These are phyloP conservation scores for Blastobotrys aristatus DNA, from an alignment of 1,139 yeast genomes.

Conservation along the genomic window DNA sequence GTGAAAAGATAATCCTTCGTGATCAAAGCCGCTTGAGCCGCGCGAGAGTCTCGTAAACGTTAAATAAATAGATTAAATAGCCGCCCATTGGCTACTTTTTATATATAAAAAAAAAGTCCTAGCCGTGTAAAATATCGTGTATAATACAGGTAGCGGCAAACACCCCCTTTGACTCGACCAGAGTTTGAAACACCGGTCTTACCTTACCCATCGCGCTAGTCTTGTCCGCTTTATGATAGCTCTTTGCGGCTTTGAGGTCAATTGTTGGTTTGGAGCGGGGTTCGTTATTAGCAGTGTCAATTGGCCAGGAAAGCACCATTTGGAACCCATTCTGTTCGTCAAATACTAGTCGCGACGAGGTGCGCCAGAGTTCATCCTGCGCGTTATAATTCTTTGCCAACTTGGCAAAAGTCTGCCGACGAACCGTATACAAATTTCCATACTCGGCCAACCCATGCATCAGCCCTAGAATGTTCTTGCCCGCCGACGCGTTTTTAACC, in stretches of 20 bases:
- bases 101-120: too few relatives aligned
- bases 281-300: background rate
- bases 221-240: conserved; percentile 7
- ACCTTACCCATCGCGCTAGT: conserved; percentile 10
- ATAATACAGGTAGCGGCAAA: conserved; percentile 19
- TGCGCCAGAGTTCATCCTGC: conserved; percentile 21
- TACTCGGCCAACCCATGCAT: conserved; percentile 26
- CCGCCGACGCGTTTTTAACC: conserved; percentile 13
- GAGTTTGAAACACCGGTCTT: conserved; percentile 15
- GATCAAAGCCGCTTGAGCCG: too few relatives aligned
- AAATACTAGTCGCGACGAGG: conserved; percentile 18
- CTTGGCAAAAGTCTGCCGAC: conserved; percentile 20
- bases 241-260: conserved; percentile 8
- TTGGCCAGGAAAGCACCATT: conserved; percentile 12
- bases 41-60: too few relatives aligned
- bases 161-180: conserved; percentile 20
- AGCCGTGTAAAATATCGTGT: conserved; percentile 15
- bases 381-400: conserved; percentile 13
- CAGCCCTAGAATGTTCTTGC: conserved; percentile 19
- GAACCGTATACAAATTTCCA: conserved; percentile 19
- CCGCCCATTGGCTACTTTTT: too few relatives aligned
- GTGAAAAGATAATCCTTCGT: too few relatives aligned
- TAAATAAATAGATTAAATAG: too few relatives aligned
- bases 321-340: conserved; percentile 9
- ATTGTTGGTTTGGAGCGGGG: conserved; percentile 10